Conservation (phyloP, 371 early-diverging fungal genomes). For the Actinomortierella wolfii region DNA sequence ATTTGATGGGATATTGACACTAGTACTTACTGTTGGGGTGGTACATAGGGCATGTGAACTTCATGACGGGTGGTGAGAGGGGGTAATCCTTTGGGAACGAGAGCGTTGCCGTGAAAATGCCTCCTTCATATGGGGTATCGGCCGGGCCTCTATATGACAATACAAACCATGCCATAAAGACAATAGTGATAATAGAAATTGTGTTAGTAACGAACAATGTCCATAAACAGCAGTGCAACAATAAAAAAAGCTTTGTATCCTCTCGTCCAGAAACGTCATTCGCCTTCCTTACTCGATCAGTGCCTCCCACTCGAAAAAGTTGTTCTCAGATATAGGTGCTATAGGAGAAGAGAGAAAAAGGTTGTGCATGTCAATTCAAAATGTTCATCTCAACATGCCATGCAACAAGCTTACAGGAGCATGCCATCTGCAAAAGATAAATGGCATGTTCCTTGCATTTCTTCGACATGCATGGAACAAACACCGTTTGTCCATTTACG, state of each 20-base stretch:
- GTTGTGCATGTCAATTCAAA: not conserved
- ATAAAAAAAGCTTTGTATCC: no score
- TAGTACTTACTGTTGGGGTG: constrained; percentile 82
- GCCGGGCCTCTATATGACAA: constrained; percentile 79
- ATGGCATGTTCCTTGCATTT: no score
- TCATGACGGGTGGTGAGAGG: constrained; percentile 91
- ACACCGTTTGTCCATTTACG: no score
- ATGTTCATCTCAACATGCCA: no score
- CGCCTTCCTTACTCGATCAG: constrained; percentile 88
- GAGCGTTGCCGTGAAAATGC: constrained; percentile 83
- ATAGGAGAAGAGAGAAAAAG: constrained; percentile 4
- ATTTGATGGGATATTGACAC: no score
- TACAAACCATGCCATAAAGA: constrained; percentile 2
- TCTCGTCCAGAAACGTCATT: no score
- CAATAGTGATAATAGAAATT: no score
- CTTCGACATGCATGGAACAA: no score
- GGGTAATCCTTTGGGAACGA: constrained; percentile 95
- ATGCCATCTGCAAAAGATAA: no score
- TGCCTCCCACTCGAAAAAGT: constrained; percentile 98
- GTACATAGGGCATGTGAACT: constrained; percentile 90
- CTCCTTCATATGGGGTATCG: constrained; percentile 93
- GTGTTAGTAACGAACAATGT: no score
- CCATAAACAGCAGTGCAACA: no score
- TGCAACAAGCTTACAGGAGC: no score
- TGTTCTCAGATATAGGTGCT: constrained; percentile 90